These are phyloP conservation scores for Hypoxylon cercidicola DNA, from an alignment of 495 filamentous ascomycete genomes.

Conservation along the genomic window DNA sequence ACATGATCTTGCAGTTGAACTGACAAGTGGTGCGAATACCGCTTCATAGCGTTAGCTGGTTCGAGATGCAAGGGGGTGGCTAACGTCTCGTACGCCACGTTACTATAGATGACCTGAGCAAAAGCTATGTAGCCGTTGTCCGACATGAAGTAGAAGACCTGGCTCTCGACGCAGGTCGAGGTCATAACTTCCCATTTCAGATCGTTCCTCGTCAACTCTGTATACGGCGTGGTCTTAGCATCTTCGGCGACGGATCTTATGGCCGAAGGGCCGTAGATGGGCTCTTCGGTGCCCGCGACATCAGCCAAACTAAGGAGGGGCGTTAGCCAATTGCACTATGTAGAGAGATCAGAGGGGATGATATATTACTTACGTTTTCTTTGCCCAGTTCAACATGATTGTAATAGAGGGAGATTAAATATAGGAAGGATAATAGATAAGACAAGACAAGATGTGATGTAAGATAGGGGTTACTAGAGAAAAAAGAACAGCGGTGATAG, in stretches of 20 bases:
- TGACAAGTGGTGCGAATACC: slow-evolving; percentile 90
- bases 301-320: slow-evolving; percentile 74
- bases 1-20: slow-evolving; percentile 92
- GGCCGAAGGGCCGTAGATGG: slow-evolving; percentile 91
- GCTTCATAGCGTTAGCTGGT: slow-evolving; percentile 61
- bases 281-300: slow-evolving; percentile 94
- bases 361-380: slow-evolving; percentile 55
- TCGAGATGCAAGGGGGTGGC: slow-evolving; percentile 15
- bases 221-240: slow-evolving; percentile 80
- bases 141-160: slow-evolving; percentile 90
- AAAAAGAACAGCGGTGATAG: slow-evolving; percentile 36
- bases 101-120: slow-evolving; percentile 96
- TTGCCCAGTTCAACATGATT: slow-evolving; percentile 64
- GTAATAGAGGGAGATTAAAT: slow-evolving; percentile 2
- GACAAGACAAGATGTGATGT: slow-evolving; percentile 19
- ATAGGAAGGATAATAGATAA: slow-evolving; percentile 30
- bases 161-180: slow-evolving; percentile 92
- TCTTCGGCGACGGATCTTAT: slow-evolving; percentile 87
- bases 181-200: slow-evolving; percentile 84
- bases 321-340: slow-evolving; percentile 29
- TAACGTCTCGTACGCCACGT: slow-evolving; percentile 79
- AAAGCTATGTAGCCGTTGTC: slow-evolving; percentile 80
- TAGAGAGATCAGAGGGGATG: slow-evolving; percentile 11
- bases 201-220: slow-evolving; percentile 78
- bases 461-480: slow-evolving; percentile 15